phyloP scores from a whole-genome alignment of 2,329 filamentous ascomycete species.

The Colletotrichum sojae region DNA sequence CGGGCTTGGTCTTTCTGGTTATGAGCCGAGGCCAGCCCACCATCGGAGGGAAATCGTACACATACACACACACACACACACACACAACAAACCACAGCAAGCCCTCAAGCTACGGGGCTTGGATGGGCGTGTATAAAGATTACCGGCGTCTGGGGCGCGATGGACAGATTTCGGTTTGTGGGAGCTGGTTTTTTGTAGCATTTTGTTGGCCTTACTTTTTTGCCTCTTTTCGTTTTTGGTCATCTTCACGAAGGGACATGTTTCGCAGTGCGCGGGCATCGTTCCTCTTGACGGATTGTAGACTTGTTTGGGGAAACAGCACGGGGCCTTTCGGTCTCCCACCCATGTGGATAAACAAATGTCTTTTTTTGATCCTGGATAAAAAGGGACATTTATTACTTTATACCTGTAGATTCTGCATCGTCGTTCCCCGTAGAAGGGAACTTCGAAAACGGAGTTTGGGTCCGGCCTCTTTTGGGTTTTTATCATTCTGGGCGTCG shows the following conservation, averaged over 20 bases:
- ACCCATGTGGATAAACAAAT: conserved; percentile 16
- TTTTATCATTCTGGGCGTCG: conserved; percentile 20
- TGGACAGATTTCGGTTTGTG: conserved; percentile 25
- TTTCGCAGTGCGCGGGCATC: conserved; percentile 38
- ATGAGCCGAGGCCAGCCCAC: neutral
- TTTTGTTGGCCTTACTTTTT: neutral
- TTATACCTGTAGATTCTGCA: conserved; percentile 8
- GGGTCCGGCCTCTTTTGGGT: neutral
- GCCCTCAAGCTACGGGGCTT: conserved; percentile 1
- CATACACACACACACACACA: conserved; percentile 14
- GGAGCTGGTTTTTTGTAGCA: conserved; percentile 34
- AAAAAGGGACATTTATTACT: neutral
- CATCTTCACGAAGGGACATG: neutral
- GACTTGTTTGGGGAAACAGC: conserved; percentile 10
- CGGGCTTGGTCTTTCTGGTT: conserved; percentile 4
- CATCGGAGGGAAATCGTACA: conserved; percentile 32
- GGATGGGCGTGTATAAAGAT: conserved; percentile 36
- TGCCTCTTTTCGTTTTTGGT: conserved; percentile 1
- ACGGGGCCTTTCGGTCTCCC: conserved; percentile 5
- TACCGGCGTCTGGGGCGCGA: conserved; percentile 40
- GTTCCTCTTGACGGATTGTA: conserved; percentile 10
- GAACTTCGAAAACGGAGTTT: conserved; percentile 8
- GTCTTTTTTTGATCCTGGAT: conserved; percentile 7
- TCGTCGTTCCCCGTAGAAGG: neutral
- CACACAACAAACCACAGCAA: conserved; percentile 15